Evolutionary conservation across 116 monocot species (phyloP).

Genomic region (Iris pallida): DNA sequence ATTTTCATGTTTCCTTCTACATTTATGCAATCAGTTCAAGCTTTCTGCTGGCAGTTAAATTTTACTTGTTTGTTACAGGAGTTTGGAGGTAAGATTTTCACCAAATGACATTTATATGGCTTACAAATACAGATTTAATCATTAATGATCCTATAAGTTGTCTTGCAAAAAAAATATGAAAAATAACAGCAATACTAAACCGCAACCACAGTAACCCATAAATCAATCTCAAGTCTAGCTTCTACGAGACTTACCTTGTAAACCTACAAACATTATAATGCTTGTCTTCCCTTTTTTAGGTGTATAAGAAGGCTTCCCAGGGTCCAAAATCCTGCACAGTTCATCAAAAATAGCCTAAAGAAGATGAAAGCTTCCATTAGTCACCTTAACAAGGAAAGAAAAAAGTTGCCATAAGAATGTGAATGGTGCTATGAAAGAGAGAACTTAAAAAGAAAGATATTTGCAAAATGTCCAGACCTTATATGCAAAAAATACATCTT

Average conservation of each 20-base stretch:
- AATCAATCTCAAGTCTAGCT: not conserved
- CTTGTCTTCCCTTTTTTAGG: constrained; percentile 82
- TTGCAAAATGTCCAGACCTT: not conserved
- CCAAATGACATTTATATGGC: too few species aligned
- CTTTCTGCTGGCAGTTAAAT: too few species aligned
- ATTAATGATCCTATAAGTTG: too few species aligned
- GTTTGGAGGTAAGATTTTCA: too few species aligned
- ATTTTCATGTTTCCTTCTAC: too few species aligned
- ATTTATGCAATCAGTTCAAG: too few species aligned
- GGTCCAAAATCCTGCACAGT: constrained; percentile 89
- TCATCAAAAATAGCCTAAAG: constrained; percentile 72
- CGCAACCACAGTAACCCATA: not conserved
- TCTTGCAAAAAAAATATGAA: too few species aligned
- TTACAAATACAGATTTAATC: too few species aligned
- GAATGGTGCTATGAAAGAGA: not conserved
- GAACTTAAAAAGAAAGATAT: not conserved
- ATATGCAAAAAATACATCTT: too few species aligned
- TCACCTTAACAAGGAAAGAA: not conserved
- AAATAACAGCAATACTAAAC: too few species aligned
- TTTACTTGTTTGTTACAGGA: too few species aligned
- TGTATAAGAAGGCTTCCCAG: constrained; percentile 71
- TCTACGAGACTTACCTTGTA: constrained; percentile 57
- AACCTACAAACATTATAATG: constrained; percentile 80
- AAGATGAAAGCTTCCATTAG: not conserved
- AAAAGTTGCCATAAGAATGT: not conserved